Percentiles rank a stretch among this genome's conserved stretches.
These are phyloP conservation scores for Murraya koenigii DNA, from an alignment of 345 rosid genomes.

Conservation along the genomic window DNA sequence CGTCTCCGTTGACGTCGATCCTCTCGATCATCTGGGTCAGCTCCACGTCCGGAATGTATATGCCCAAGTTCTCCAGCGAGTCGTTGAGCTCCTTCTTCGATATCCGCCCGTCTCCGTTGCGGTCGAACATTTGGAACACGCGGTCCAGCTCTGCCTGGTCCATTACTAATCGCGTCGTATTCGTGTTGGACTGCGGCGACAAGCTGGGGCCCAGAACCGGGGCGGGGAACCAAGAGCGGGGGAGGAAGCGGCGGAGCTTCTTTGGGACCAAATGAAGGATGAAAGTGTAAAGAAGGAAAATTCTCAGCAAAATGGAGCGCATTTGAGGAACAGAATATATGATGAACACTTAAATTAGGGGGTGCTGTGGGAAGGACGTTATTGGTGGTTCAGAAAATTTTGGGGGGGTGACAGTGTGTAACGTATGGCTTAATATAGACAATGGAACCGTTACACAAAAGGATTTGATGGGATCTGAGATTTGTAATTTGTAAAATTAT, in stretches of 20 bases:
- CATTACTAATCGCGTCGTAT: slow-evolving; percentile 18
- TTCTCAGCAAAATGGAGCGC: slow-evolving; percentile 37
- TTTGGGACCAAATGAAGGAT: slow-evolving; percentile 48
- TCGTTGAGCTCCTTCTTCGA: slow-evolving; percentile 57
- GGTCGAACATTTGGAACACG: slow-evolving; percentile 83
- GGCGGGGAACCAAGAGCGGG: slow-evolving; percentile 35
- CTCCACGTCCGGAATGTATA: slow-evolving; percentile 60
- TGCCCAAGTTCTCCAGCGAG: slow-evolving; percentile 66
- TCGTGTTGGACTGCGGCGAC: background rate
- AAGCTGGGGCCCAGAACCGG: background rate
- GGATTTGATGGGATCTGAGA: background rate
- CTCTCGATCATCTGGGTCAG: slow-evolving; percentile 48
- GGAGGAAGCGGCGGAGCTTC: slow-evolving; percentile 46
- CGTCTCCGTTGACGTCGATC: slow-evolving; percentile 56
- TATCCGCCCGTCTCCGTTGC: slow-evolving; percentile 59
- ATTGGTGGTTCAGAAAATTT: no score
- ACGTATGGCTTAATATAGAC: background rate
- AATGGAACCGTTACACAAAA: background rate
- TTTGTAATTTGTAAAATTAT: background rate
- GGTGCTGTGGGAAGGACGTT: no score
- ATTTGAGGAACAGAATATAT: background rate
- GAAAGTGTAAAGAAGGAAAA: slow-evolving; percentile 49
- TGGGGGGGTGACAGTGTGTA: no score
- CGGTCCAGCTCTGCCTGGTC: slow-evolving; percentile 51
- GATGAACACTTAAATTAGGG: background rate